Evolutionary conservation across 768 basidiomycete genomes (phyloP).

Genomic region (Bullera alba): DNA sequence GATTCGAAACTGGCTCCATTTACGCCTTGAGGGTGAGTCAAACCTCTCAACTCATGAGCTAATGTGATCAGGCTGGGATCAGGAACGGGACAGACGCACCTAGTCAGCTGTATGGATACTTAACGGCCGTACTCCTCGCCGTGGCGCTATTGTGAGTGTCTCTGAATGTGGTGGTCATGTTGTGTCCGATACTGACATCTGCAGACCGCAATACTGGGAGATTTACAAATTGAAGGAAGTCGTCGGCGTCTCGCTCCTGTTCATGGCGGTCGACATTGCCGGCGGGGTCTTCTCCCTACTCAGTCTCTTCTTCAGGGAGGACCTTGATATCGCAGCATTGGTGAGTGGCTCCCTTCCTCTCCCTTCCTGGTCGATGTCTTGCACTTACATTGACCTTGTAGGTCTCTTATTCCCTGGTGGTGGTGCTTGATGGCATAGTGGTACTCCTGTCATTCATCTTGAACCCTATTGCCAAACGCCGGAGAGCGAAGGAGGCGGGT

Average conservation of each 20-base stretch:
- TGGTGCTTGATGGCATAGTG: conserved; percentile 59
- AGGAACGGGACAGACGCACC: conserved; percentile 46
- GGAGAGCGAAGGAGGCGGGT: not conserved
- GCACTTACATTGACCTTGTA: not conserved
- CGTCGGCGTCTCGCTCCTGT: conserved; percentile 60
- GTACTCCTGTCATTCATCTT: conserved; percentile 59
- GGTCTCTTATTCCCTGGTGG: conserved; percentile 56
- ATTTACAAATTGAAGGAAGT: conserved; percentile 57
- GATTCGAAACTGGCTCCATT: conserved; percentile 58
- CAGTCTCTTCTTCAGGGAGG: conserved; percentile 60
- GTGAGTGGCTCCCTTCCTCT: conserved; percentile 37
- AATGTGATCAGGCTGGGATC: conserved; percentile 45
- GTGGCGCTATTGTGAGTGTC: conserved; percentile 50
- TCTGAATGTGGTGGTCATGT: not conserved
- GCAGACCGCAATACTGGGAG: conserved; percentile 65
- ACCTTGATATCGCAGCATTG: conserved; percentile 61
- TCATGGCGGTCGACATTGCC: conserved; percentile 63
- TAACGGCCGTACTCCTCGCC: conserved; percentile 57
- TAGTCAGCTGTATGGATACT: conserved; percentile 58
- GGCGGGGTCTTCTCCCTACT: conserved; percentile 66
- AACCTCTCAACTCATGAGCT: not conserved
- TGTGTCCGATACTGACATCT: not conserved
- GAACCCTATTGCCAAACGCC: conserved; percentile 52
- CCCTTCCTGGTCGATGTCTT: not conserved
- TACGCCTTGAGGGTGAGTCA: conserved; percentile 54